Percentiles rank a stretch among this genome's conserved stretches.
phyloP scores from a whole-genome alignment of 371 early-diverging fungal genomes.

The Dinochytrium kinnereticum region DNA sequence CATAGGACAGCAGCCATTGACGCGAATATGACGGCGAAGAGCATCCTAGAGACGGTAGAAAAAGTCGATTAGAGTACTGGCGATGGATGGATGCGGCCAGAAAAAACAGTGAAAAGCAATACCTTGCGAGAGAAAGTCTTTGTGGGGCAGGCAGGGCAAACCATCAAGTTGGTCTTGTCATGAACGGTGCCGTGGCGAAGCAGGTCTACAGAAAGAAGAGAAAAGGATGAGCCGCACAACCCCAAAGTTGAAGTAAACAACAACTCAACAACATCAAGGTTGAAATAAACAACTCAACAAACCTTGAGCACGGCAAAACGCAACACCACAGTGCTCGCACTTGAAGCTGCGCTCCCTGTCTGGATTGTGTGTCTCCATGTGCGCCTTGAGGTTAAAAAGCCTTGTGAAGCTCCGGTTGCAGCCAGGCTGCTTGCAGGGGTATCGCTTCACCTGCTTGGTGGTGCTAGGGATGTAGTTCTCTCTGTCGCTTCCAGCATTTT shows the following conservation, averaged over 20 bases:
- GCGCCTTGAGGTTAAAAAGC: slow-evolving; percentile 72
- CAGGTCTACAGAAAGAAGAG: neutral
- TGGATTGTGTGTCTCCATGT: slow-evolving; percentile 70
- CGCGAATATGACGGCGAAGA: slow-evolving; percentile 6
- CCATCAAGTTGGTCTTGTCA: slow-evolving; percentile 8
- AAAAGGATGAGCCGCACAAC: neutral
- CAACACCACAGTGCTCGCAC: slow-evolving; percentile 20
- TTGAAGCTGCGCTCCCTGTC: slow-evolving; percentile 40
- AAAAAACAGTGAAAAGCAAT: no score
- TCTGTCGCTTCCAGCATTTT: neutral
- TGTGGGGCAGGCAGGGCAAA: slow-evolving; percentile 8
- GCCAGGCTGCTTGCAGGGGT: slow-evolving; percentile 7
- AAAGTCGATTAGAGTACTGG: no score
- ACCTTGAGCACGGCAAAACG: slow-evolving; percentile 12
- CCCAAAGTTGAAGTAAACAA: neutral
- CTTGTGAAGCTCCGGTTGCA: slow-evolving; percentile 67
- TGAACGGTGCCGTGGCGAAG: slow-evolving; percentile 5
- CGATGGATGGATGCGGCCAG: no score
- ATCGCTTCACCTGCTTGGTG: neutral
- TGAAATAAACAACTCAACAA: neutral
- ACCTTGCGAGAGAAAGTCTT: slow-evolving; percentile 8
- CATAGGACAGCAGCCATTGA: neutral
- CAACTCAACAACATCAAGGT: neutral
- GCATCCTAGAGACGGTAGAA: slow-evolving; percentile 12
- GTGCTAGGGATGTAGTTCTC: no score